phyloP scores from a whole-genome alignment of 2,329 filamentous ascomycete genomes.

The Cladosporium sp. region DNA sequence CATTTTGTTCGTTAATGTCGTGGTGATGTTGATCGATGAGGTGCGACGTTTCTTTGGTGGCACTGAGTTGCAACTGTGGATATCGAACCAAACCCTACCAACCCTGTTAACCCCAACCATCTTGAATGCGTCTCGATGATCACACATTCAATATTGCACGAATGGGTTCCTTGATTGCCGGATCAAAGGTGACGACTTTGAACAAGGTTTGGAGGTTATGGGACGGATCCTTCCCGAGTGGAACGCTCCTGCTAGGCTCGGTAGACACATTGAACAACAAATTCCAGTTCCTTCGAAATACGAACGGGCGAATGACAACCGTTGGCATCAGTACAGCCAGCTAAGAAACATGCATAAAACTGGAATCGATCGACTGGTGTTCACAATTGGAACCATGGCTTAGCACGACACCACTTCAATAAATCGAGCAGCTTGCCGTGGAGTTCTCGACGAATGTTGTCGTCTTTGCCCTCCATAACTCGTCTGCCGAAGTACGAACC shows the following conservation, averaged over 20 bases:
- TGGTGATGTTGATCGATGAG: neutral
- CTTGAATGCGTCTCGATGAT: neutral
- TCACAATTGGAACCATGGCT: neutral
- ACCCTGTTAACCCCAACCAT: neutral
- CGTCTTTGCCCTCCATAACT: neutral
- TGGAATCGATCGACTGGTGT: too few relatives aligned
- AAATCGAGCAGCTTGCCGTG: neutral
- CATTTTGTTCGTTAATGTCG: neutral
- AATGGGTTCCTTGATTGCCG: neutral
- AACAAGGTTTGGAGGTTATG: neutral
- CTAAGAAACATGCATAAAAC: neutral
- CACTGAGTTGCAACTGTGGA: neutral
- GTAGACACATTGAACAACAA: neutral
- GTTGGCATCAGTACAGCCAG: neutral
- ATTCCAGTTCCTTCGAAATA: neutral
- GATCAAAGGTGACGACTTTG: neutral
- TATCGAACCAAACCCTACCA: neutral
- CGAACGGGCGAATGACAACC: neutral
- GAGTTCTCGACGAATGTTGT: neutral
- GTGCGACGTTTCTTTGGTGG: neutral
- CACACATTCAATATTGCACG: neutral
- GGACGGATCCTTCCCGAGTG: neutral
- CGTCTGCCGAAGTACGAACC: neutral
- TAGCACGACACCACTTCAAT: neutral
- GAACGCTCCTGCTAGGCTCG: neutral